phyloP scores from a whole-genome alignment of 345 rosid species.

The Theobroma cacao region DNA sequence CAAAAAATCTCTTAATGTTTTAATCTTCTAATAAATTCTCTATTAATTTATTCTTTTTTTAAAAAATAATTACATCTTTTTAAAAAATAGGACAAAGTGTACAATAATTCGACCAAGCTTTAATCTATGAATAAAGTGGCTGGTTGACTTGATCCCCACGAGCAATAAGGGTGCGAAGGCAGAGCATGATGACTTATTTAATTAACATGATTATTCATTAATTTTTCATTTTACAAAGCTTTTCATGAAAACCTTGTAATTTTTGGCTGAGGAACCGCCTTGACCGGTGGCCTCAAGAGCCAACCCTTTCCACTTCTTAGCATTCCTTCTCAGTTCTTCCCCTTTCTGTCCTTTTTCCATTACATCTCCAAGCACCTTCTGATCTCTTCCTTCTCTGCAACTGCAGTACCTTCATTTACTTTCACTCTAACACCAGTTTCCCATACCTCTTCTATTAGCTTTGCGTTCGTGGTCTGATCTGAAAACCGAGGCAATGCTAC shows the following conservation, averaged over 20 bases:
- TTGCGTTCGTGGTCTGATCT: conserved; percentile 35
- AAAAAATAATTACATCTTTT: too few relatives aligned
- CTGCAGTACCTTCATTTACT: conserved; percentile 13
- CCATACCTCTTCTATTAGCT: conserved; percentile 37
- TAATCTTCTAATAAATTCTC: too few relatives aligned
- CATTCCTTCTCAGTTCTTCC: conserved; percentile 25
- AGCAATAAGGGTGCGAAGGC: too few relatives aligned
- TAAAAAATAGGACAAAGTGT: too few relatives aligned
- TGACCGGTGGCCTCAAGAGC: conserved; percentile 28
- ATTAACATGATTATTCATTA: too few relatives aligned
- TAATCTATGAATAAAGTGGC: too few relatives aligned
- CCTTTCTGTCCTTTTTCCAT: conserved; percentile 28
- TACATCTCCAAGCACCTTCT: conserved; percentile 29
- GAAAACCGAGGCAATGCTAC: conserved; percentile 38
- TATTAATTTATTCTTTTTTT: too few relatives aligned
- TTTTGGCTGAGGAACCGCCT: conserved; percentile 27
- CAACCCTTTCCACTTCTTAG: conserved; percentile 33
- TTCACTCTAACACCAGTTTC: conserved; percentile 24
- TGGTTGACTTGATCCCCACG: too few relatives aligned
- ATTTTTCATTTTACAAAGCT: neutral
- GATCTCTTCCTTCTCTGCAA: conserved; percentile 31
- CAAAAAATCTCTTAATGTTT: too few relatives aligned
- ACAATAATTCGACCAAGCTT: too few relatives aligned
- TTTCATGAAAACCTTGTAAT: conserved; percentile 28
- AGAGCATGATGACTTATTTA: too few relatives aligned